phyloP scores from a whole-genome alignment of 495 filamentous ascomycete species.

The Oleoguttula mirabilis region DNA sequence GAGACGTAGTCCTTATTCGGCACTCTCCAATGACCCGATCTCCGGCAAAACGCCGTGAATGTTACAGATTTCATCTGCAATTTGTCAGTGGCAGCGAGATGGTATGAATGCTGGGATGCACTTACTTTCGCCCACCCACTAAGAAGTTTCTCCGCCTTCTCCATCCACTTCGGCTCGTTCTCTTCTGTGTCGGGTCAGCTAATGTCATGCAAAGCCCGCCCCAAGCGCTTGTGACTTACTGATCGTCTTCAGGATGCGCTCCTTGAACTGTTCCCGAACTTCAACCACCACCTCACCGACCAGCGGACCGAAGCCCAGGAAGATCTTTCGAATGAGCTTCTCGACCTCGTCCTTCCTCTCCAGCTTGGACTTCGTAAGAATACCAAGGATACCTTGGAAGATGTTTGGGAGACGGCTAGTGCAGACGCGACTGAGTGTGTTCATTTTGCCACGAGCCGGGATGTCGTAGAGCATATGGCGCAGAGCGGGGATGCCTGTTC shows the following conservation, averaged over 20 bases:
- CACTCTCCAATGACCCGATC: background rate
- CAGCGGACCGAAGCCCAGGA: background rate
- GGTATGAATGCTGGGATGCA: background rate
- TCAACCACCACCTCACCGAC: background rate
- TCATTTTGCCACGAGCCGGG: constrained; percentile 1
- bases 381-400: background rate
- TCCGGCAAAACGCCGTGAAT: constrained; percentile 6
- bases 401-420: background rate
- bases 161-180: background rate
- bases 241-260: background rate
- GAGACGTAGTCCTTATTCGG: background rate
- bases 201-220: background rate
- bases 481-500: constrained; percentile 5
- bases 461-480: constrained; percentile 2
- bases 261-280: background rate
- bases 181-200: background rate
- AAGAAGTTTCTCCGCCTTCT: background rate
- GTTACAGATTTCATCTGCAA: background rate
- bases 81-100: background rate
- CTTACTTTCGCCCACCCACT: background rate
- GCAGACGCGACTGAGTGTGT: background rate
- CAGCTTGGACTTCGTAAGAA: constrained; percentile 6
- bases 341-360: constrained; percentile 3
- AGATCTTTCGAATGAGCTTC: background rate
- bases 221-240: background rate